Base-by-base conservation (phyloP, 352 stramenopile genomes). In the Phytopythium cucurbitacearum region DNA sequence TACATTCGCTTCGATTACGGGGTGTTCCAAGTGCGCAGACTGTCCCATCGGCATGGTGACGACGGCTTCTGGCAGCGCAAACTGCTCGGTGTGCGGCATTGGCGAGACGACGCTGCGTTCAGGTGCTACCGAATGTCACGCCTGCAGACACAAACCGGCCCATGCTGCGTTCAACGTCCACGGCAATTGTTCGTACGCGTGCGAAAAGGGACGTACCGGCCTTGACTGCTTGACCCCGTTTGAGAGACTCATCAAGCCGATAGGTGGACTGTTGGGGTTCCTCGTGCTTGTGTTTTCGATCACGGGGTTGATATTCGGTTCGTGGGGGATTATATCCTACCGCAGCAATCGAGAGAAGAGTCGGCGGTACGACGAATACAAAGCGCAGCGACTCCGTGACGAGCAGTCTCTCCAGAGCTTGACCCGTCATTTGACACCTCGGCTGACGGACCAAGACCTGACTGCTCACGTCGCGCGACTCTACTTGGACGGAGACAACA, bases 161-260 rank as follows among this genome's bases (percentile, higher is more conserved):
- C 78, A 93, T 52, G 77, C 85, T 3, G 56, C 68, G 38, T 94
- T 90, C 60, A 93, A 94, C 33, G 72, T 91, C 45, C 71, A 47
- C 4, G 85, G 85, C 9, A 88, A 89, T 37, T 94, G 85, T 53
- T 85, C 76, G 8, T 94, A 94, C 51, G 80, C 77, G 1, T 94
- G 85, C 41, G 79, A 79, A 35, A 92, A 91, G 55, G 85, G 85
- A 0, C 78, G 80, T 6, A 91, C 76, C 36, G 85, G 81, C 5
- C 61, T 91, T 0, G 76, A 91, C 53, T 94, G 85, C 50, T 64
- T 93, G 40, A 94, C 85, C 1, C 85, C 85, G 1, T 94, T 94
- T 48, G 85, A 94, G 57, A 72, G 77, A 1, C 74, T 94, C 28
- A 66, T 91, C 32, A 82, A 91, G 51, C 82, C 82, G 28, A 89